Base-by-base conservation (phyloP, 2,329 filamentous ascomycete genomes). In the Colletotrichum higginsianum region DNA sequence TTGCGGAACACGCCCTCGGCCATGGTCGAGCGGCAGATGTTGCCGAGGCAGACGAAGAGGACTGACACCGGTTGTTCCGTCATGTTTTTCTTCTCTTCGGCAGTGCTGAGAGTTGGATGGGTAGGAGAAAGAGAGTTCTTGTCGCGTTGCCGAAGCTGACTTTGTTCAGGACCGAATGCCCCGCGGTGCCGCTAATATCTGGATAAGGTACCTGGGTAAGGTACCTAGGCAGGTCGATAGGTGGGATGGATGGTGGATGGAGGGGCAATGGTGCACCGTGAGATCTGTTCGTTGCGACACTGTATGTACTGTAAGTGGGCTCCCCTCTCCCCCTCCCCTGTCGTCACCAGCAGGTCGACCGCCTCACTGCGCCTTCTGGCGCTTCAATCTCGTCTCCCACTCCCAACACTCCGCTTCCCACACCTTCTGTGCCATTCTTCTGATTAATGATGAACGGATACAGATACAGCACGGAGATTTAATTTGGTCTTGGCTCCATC, bases 1-100 rank as follows among this genome's bases (percentile, higher is more conserved):
- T 91, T 89, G 70, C 91, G 90, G 84, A 99, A 98, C 75, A 98
- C 93, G 61, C 94, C 96, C 85, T 98, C 96, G 56, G 95, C 94
- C 96, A 99, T 98, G 42, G 96, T 94, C 9, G 95, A 98, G 72
- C 89, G 87, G 80, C 95, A 99, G 79, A 98, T 98, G 83, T 99
- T 99, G 81, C 96, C 96, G 44, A 98, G 88, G 83, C 96, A 99
- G 76, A 98, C 96, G 80, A 98, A 98, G 63, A 98, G 89, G 47
- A 98, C 93, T 2, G 92, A 95, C 66, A 94, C 75, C 40, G 71
- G 67, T 49, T 81, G 80, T 72, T 84, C 82, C 8, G 82, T 71
- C 82, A 84, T 83, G 23, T 73, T 77, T 73, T 26, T 26, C 26
- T 26, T 26, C 26, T 26, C 26, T 26, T 26, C 26, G 57, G 63